Conservation (phyloP, 139 green algal species). For the Chlorella vulgaris region DNA sequence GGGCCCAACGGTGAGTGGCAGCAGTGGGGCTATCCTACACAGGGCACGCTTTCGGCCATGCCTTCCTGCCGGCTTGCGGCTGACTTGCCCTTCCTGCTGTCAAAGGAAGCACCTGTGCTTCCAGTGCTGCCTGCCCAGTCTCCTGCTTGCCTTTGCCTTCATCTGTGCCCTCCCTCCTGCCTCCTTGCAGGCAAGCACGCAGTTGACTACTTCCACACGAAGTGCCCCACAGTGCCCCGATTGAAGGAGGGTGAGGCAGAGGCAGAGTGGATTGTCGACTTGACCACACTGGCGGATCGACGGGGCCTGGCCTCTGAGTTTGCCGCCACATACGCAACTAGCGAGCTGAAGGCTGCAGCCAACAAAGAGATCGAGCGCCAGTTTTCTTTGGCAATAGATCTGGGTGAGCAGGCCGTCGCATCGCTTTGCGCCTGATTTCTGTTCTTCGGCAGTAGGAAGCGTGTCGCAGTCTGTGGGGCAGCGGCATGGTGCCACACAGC, state of each 20-base stretch:
- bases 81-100: not conserved
- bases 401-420: conserved; percentile 15
- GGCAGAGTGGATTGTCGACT: conserved; percentile 62
- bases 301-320: conserved; percentile 22
- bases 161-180: no score
- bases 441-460: not conserved
- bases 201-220: conserved; percentile 48
- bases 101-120: not conserved
- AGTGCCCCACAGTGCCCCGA: not conserved
- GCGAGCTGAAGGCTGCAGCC: conserved; percentile 1
- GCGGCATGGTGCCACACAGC: no score
- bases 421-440: no score
- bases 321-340: conserved; percentile 11
- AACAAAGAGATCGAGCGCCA: conserved; percentile 26
- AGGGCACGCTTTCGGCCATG: not conserved
- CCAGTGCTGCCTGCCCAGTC: not conserved
- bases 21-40: not conserved
- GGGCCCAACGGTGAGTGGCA: conserved; percentile 42
- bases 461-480: not conserved
- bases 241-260: conserved; percentile 33
- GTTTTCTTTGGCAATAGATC: conserved; percentile 11
- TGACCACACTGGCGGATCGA: conserved; percentile 43
- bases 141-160: no score
- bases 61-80: not conserved
- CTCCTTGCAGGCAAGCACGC: conserved; percentile 26